phyloP scores from a whole-genome alignment of 805 yeast genomes.

The Starmerella sirachaensis region DNA sequence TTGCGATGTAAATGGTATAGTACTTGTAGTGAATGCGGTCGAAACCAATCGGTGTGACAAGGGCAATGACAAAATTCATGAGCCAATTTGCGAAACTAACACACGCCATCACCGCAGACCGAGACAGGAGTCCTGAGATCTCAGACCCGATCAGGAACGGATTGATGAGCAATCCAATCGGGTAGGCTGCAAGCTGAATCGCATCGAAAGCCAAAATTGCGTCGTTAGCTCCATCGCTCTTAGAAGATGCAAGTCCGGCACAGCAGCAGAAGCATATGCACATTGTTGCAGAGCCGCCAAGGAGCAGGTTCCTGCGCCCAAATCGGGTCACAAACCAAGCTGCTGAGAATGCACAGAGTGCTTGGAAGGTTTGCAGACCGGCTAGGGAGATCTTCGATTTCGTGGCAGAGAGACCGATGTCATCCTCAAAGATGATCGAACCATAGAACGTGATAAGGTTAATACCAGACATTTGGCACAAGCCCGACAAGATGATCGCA shows the following conservation, averaged over 20 bases:
- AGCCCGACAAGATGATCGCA: conserved; percentile 28
- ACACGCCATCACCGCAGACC: conserved; percentile 41
- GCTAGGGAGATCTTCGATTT: conserved; percentile 37
- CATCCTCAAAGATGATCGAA: conserved; percentile 38
- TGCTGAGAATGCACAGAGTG: conserved; percentile 36
- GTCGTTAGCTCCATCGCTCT: conserved; percentile 26
- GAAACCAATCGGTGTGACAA: conserved; percentile 42
- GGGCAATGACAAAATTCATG: conserved; percentile 45
- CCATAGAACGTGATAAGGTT: conserved; percentile 49
- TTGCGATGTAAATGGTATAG: conserved; percentile 47
- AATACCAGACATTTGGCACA: conserved; percentile 37
- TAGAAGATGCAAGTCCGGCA: conserved; percentile 25
- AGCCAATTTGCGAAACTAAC: conserved; percentile 47
- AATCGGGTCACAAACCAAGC: conserved; percentile 40
- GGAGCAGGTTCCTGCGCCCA: conserved; percentile 40
- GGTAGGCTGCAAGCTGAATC: conserved; percentile 38
- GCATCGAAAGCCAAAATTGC: conserved; percentile 41
- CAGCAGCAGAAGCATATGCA: conserved; percentile 21
- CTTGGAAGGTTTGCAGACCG: conserved; percentile 33
- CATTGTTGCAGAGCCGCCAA: conserved; percentile 30
- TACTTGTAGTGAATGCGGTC: conserved; percentile 41
- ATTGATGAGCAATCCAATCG: conserved; percentile 34
- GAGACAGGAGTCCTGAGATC: conserved; percentile 39
- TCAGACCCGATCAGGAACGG: conserved; percentile 42
- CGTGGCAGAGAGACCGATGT: conserved; percentile 32